Conservation (phyloP, 257 asterid species). For the Solanum pimpinellifolium region DNA sequence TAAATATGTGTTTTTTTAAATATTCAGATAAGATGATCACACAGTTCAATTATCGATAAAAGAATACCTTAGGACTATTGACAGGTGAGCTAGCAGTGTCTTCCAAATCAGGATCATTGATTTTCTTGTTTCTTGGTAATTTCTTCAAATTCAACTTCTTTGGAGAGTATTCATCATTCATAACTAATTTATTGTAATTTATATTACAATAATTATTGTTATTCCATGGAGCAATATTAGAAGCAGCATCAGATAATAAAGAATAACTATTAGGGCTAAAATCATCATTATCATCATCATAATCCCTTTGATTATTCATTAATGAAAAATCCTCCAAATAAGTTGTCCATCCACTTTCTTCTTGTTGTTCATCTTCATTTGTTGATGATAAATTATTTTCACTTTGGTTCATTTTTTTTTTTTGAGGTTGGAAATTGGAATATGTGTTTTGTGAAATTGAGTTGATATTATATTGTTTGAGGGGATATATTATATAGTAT, state of each 20-base stretch:
- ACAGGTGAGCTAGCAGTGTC: slow-evolving; percentile 77
- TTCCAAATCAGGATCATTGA: slow-evolving; percentile 38
- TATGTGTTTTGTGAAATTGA: neutral
- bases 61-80: slow-evolving; percentile 60
- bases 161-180: neutral
- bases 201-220: neutral
- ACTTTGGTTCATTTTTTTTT: neutral
- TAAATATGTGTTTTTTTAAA: no score
- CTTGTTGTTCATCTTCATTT: neutral
- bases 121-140: slow-evolving; percentile 2
- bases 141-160: slow-evolving; percentile 30
- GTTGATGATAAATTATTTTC: neutral
- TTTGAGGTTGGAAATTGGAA: neutral
- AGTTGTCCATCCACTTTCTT: slow-evolving; percentile 35
- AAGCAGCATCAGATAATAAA: slow-evolving; percentile 33
- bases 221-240: slow-evolving; percentile 44
- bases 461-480: neutral
- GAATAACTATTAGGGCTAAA: slow-evolving; percentile 8
- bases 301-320: slow-evolving; percentile 8
- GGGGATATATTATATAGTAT: neutral
- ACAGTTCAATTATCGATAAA: neutral
- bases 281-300: neutral
- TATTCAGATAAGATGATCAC: no score
- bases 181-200: neutral
- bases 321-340: slow-evolving; percentile 21